phyloP scores from a whole-genome alignment of 345 rosid genomes.

The Schrenkiella parvula region DNA sequence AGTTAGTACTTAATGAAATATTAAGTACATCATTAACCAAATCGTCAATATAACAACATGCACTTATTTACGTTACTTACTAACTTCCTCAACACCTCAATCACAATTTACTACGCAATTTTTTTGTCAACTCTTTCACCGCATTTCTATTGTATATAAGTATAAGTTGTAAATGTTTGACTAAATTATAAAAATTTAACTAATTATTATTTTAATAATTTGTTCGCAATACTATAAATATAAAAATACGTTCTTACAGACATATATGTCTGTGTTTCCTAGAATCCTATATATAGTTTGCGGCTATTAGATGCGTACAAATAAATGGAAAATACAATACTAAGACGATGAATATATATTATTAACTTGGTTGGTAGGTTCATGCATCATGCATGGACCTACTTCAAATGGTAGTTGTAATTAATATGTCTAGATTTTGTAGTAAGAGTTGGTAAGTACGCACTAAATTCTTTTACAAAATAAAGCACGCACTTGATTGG shows the following conservation, averaged over 20 bases:
- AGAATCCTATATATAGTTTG: not conserved
- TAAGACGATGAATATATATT: not conserved
- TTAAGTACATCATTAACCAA: no score
- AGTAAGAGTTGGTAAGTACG: conserved; percentile 7
- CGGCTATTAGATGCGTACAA: not conserved
- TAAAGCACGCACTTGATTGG: not conserved
- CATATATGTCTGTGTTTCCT: not conserved
- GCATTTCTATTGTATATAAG: not conserved
- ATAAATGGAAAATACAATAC: not conserved
- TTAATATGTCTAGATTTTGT: conserved; percentile 8
- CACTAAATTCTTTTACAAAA: not conserved
- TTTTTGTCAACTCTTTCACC: not conserved
- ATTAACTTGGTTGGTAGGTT: conserved; percentile 7
- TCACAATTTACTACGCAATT: not conserved
- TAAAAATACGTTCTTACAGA: not conserved
- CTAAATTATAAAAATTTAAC: not conserved
- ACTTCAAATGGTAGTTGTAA: not conserved
- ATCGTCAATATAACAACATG: not conserved
- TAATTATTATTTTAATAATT: no score
- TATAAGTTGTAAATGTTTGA: not conserved
- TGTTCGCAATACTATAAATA: no score
- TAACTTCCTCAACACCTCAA: not conserved
- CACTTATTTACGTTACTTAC: not conserved
- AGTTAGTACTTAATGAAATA: not conserved
- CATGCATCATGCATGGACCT: conserved; percentile 19